phyloP scores from a whole-genome alignment of 1,284 basidiomycete genomes.

The Malassezia brasiliensis region DNA sequence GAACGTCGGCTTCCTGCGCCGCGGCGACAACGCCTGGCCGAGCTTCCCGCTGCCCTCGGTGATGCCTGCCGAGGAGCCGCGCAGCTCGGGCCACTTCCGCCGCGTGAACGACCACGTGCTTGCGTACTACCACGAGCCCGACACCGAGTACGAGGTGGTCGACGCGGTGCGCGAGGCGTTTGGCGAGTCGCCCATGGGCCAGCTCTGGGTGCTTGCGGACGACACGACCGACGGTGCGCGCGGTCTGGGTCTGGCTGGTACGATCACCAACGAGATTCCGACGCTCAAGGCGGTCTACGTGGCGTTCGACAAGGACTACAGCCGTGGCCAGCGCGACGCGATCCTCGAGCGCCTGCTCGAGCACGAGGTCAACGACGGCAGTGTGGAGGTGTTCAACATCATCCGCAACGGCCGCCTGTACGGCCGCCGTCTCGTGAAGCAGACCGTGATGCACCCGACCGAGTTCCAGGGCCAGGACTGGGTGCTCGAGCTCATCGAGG shows the following conservation, averaged over 20 bases:
- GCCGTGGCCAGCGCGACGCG: slow-evolving; percentile 13
- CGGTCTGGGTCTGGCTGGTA: slow-evolving; percentile 15
- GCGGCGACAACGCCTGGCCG: slow-evolving; percentile 10
- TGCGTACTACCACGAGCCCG: slow-evolving; percentile 14
- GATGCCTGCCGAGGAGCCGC: background rate
- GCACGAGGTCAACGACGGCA: slow-evolving; percentile 3
- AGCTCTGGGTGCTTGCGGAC: slow-evolving; percentile 17
- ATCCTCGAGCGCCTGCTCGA: slow-evolving; percentile 2
- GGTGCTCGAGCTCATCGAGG: slow-evolving; percentile 32
- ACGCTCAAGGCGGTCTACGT: slow-evolving; percentile 10
- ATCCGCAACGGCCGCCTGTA: slow-evolving; percentile 12
- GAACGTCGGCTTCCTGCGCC: slow-evolving; percentile 1
- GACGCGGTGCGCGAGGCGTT: slow-evolving; percentile 6
- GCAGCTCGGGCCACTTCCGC: background rate
- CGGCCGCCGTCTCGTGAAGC: slow-evolving; percentile 18
- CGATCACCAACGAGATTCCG: slow-evolving; percentile 16
- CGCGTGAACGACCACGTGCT: slow-evolving; percentile 9
- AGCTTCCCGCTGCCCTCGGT: background rate
- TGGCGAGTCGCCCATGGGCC: slow-evolving; percentile 10
- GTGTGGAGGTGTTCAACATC: slow-evolving; percentile 14
- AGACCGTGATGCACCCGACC: slow-evolving; percentile 37
- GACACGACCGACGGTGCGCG: slow-evolving; percentile 14
- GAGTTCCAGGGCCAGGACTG: slow-evolving; percentile 27
- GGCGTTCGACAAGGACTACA: slow-evolving; percentile 8
- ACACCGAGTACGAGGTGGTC: slow-evolving; percentile 10